These are phyloP conservation scores for Beverwykella pulmonaria DNA, from an alignment of 495 filamentous ascomycete genomes.

Conservation along the genomic window DNA sequence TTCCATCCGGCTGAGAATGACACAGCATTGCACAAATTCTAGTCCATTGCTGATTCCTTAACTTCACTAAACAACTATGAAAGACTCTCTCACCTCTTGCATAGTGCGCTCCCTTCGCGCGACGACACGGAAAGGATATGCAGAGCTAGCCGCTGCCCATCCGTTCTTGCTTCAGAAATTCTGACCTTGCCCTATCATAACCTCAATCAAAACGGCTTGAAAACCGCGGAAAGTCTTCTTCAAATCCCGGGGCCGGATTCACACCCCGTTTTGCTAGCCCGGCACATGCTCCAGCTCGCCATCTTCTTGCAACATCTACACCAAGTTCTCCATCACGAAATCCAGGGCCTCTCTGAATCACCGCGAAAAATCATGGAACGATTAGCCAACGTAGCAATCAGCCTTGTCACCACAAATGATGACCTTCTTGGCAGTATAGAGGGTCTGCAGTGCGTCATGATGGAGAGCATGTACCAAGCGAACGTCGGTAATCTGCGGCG, in stretches of 20 bases:
- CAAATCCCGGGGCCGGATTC: background rate
- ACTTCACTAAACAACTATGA: too few species aligned
- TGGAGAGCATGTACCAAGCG: constrained; percentile 23
- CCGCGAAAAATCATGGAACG: constrained; percentile 8
- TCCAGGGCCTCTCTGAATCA: constrained; percentile 5
- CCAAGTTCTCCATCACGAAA: background rate
- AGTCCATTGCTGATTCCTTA: too few species aligned
- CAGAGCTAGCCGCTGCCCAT: too few species aligned
- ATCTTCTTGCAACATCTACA: constrained; percentile 4
- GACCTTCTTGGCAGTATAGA: constrained; percentile 17
- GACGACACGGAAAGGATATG: too few species aligned
- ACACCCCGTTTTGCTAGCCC: constrained; percentile 24
- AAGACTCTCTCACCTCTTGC: too few species aligned
- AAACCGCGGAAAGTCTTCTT: too few species aligned
- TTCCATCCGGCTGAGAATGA: too few species aligned
- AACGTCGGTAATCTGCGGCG: constrained; percentile 21
- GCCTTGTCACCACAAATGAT: constrained; percentile 18
- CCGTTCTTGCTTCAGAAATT: too few species aligned
- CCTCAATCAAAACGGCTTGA: too few species aligned
- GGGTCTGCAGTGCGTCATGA: constrained; percentile 17
- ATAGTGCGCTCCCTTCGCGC: too few species aligned
- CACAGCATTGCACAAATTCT: too few species aligned
- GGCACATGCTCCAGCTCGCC: constrained; percentile 19
- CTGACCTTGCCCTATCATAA: too few species aligned
- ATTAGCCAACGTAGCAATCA: constrained; percentile 9